Evolutionary conservation across 139 green algal species (phyloP), one percentile per base, ranked within the genome.

Genomic region (Volvox africanus): DNA sequence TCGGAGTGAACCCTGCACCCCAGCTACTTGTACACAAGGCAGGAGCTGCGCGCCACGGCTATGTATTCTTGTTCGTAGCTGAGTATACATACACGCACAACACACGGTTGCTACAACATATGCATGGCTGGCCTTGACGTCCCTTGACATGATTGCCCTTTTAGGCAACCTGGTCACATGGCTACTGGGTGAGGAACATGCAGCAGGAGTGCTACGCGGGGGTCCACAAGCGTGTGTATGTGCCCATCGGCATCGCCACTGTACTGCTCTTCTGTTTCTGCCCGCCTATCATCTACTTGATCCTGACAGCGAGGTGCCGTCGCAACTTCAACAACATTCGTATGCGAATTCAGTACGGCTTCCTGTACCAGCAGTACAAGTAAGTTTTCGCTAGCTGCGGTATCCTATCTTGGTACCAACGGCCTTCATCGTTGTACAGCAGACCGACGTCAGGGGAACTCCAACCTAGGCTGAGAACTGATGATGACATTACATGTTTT

Each of bases 321-420:
- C 44, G 69, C 71, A 30, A 65, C 2, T 78, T 89, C 65, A 75
- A 82, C 44, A 50, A 89, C 11, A 44, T 30, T 37, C 17, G 12
- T 20, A 82, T 65, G 2, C n/a, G n/a, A 19, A 78, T 73, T 18
- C 44, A 61, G 44, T 89, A 89, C 71, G 85, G 85, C 37, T 89
- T 89, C 68, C 85, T 89, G 2, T 89, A 83, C 85, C 28, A 68
- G 71, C 71, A 61, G 44, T 89, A 89, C 85, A 89, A 82, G 85
- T 89, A 50, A 73, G 85, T 71, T 28, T 36, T 6, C 21, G 71
- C 26, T 55, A 55, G n/a, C n/a, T n/a, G n/a, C n/a, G n/a, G n/a
- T n/a, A n/a, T n/a, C n/a, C n/a, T n/a, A n/a, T n/a, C n/a, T n/a
- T n/a, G n/a, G n/a, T n/a, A n/a, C n/a, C n/a, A n/a, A n/a, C n/a